A percentile compares a stretch with the other conserved stretches of the same genome.
Conservation (phyloP, 2,329 filamentous ascomycete species). For the Tothia fuscella region DNA sequence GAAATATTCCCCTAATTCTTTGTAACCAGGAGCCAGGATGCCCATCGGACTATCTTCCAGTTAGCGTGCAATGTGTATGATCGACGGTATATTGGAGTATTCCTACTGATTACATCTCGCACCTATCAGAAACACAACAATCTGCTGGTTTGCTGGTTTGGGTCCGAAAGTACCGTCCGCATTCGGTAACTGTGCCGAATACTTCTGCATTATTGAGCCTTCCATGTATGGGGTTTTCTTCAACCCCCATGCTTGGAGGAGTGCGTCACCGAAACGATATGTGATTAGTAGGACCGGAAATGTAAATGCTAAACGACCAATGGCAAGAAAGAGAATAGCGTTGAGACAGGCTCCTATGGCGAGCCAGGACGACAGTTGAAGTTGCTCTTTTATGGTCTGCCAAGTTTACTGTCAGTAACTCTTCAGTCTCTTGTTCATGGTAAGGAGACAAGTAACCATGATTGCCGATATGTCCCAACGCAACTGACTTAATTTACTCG, state of each 20-base stretch:
- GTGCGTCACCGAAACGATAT: slow-evolving; percentile 21
- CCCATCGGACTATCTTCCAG: slow-evolving; percentile 37
- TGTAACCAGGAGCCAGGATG: slow-evolving; percentile 33
- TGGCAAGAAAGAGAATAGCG: slow-evolving; percentile 23
- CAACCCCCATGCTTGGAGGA: slow-evolving; percentile 22
- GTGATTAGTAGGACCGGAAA: slow-evolving; percentile 23
- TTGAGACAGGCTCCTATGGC: slow-evolving; percentile 29
- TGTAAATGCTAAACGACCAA: slow-evolving; percentile 21
- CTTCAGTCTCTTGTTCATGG: too few species aligned
- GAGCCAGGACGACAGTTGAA: slow-evolving; percentile 30
- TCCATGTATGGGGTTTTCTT: slow-evolving; percentile 28
- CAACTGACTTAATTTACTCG: too few species aligned
- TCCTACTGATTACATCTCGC: slow-evolving; percentile 19
- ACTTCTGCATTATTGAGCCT: slow-evolving; percentile 23
- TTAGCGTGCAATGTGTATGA: slow-evolving; percentile 44
- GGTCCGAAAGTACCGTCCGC: slow-evolving; percentile 19
- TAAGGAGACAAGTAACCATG: too few species aligned
- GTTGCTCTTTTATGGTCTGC: slow-evolving; percentile 12
- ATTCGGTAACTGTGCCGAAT: slow-evolving; percentile 28
- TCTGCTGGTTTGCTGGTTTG: slow-evolving; percentile 17
- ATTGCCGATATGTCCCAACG: too few species aligned
- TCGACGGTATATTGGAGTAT: slow-evolving; percentile 33
- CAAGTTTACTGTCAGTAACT: too few species aligned
- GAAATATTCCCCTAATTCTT: slow-evolving; percentile 30
- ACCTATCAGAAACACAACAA: slow-evolving; percentile 11